These are phyloP conservation scores for Trichoderma arundinaceum DNA, from an alignment of 2,329 filamentous ascomycete species.

Conservation along the genomic window DNA sequence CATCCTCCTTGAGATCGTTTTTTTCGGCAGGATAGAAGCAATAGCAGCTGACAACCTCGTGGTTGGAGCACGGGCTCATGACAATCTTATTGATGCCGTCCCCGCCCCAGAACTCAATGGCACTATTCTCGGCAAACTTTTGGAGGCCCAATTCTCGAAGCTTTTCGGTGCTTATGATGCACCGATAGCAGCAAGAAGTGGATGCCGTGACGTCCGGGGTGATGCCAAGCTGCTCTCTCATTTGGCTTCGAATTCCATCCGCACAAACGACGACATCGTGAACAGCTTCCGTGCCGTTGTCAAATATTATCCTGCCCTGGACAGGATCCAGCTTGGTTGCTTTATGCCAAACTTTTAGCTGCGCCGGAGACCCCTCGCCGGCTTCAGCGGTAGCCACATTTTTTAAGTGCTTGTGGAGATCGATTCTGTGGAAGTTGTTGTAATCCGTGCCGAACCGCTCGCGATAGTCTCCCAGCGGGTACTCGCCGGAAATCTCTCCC, in stretches of 20 bases:
- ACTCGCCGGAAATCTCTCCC: slow-evolving; percentile 63
- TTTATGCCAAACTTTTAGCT: slow-evolving; percentile 59
- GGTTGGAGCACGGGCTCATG: slow-evolving; percentile 66
- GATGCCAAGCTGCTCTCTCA: slow-evolving; percentile 62
- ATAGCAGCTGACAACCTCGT: slow-evolving; percentile 66
- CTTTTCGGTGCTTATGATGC: slow-evolving; percentile 62
- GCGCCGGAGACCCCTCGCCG: slow-evolving; percentile 58
- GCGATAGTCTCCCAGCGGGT: slow-evolving; percentile 65
- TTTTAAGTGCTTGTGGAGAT: slow-evolving; percentile 67
- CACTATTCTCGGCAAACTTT: slow-evolving; percentile 61
- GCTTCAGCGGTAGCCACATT: slow-evolving; percentile 56
- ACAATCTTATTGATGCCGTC: slow-evolving; percentile 67
- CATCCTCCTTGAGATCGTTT: slow-evolving; percentile 62
- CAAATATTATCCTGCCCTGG: slow-evolving; percentile 55
- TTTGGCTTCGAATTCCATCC: slow-evolving; percentile 65
- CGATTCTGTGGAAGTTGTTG: slow-evolving; percentile 68
- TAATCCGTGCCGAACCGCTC: slow-evolving; percentile 64
- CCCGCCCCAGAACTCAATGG: slow-evolving; percentile 71
- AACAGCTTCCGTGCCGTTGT: slow-evolving; percentile 52
- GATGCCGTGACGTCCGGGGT: slow-evolving; percentile 58
- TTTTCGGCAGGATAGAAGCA: slow-evolving; percentile 67
- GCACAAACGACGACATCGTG: slow-evolving; percentile 65
- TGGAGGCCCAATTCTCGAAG: slow-evolving; percentile 60
- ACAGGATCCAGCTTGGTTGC: slow-evolving; percentile 57
- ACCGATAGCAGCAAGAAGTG: slow-evolving; percentile 63